Conservation (phyloP, 768 basidiomycete genomes). For the Boletus rubescentipes region DNA sequence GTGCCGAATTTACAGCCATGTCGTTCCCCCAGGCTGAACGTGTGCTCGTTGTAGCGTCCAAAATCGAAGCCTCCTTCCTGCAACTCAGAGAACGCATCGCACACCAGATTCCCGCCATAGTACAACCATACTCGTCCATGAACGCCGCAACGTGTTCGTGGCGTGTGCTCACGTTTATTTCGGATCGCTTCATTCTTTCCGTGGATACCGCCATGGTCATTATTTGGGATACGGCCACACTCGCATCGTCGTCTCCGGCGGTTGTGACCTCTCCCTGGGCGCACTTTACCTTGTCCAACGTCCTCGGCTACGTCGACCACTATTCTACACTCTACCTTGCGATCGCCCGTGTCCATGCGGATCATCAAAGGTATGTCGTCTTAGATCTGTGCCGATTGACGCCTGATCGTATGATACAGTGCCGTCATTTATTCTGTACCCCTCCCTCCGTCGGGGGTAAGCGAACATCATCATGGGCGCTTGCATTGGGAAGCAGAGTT, state of each 20-base stretch:
- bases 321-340: slow-evolving; percentile 19
- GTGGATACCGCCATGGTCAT: slow-evolving; percentile 6
- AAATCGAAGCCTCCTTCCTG: slow-evolving; percentile 18
- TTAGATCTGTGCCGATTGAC: neutral
- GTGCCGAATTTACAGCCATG: slow-evolving; percentile 13
- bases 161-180: slow-evolving; percentile 18
- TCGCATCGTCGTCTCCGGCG: neutral
- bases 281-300: slow-evolving; percentile 6
- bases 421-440: slow-evolving; percentile 12
- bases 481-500: slow-evolving; percentile 15
- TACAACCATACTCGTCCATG: neutral
- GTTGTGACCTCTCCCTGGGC: slow-evolving; percentile 9
- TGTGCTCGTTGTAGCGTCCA: slow-evolving; percentile 8
- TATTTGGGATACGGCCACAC: slow-evolving; percentile 17
- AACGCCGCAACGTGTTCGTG: neutral
- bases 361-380: slow-evolving; percentile 12
- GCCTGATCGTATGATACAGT: slow-evolving; percentile 4
- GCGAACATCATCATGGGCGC: neutral
- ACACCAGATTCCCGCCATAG: neutral
- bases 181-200: slow-evolving; percentile 21
- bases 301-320: slow-evolving; percentile 2
- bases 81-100: slow-evolving; percentile 3
- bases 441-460: neutral
- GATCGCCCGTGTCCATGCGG: neutral
- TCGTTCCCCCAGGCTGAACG: slow-evolving; percentile 13